Base-by-base conservation (phyloP, 768 basidiomycete genomes). In the Collybia mongolica region DNA sequence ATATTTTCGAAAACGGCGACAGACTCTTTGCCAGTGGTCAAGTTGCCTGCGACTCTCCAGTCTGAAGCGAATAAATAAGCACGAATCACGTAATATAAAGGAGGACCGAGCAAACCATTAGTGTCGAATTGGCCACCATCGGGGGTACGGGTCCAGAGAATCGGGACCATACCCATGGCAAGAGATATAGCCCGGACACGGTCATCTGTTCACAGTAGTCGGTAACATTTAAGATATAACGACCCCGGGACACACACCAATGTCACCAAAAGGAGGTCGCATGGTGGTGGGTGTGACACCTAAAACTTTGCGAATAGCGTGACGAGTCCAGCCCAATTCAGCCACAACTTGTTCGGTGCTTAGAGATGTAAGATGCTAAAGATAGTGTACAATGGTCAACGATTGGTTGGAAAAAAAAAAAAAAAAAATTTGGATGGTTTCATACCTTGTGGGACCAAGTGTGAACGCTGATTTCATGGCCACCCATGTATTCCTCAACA, bases 281-380 rank as follows among this genome's bases (percentile, higher is more conserved):
- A 88, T 88, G 4, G 80, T 80, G 7, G 78, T 85, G 0, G 90
- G 90, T 1, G 88, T 87, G 22, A 91, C 84, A 56, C 88, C 88
- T 50, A 88, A 70, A 18, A 88, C 80, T 1, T 63, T 64, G 68
- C 88, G 84, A 72, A 98, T 95, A 45, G 85, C 83, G 67, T 90
- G 83, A 48, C 87, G 87, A 47, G 93, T 88, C 88, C 90, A 98
- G 44, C 92, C 94, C 32, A 98, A 75, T 69, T 98, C 94, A 18
- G 93, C 95, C 14, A 98, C 92, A 46, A 96, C 79, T 73, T 96
- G 77, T 62, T 79, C 84, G 58, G 81, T 97, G 38, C 90, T 85
- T 54, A 90, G 72, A 35, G 77, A 72, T 0, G 90, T 91, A 48
- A 84, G 74, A 20, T 76, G 75, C 86, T 86, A 52, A 47, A 32